Percentiles rank a stretch among this genome's conserved stretches.
Conservation (phyloP, 176 grass and related monocot genomes). For the Lolium rigidum region DNA sequence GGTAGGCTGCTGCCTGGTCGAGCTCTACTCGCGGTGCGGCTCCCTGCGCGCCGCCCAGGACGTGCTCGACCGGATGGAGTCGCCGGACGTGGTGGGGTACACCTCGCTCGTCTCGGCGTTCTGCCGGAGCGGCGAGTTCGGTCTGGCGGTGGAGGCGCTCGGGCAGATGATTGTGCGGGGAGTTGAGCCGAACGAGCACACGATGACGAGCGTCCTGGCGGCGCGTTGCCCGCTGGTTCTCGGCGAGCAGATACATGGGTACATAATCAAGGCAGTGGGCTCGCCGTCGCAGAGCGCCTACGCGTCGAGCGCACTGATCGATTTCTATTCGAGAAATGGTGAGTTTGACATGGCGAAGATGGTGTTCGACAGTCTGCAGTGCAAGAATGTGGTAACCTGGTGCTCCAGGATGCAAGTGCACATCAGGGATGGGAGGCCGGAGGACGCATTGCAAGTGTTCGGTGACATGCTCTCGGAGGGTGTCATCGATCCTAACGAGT, state of each 20-base stretch:
- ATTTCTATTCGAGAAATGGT: slow-evolving; percentile 69
- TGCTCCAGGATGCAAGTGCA: slow-evolving; percentile 76
- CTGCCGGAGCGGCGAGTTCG: slow-evolving; percentile 51
- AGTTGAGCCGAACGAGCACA: slow-evolving; percentile 74
- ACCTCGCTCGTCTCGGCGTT: slow-evolving; percentile 76
- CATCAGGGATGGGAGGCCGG: slow-evolving; percentile 46
- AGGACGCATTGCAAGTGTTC: slow-evolving; percentile 59
- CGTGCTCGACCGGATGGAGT: slow-evolving; percentile 54
- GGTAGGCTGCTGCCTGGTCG: slow-evolving; percentile 55
- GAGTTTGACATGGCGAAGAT: slow-evolving; percentile 33
- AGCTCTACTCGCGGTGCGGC: slow-evolving; percentile 68
- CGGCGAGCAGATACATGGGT: slow-evolving; percentile 73
- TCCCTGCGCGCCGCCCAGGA: slow-evolving; percentile 37
- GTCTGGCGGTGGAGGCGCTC: slow-evolving; percentile 41
- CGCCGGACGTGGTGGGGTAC: slow-evolving; percentile 67
- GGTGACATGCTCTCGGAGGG: slow-evolving; percentile 53
- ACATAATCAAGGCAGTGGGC: slow-evolving; percentile 64
- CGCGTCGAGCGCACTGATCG: slow-evolving; percentile 61
- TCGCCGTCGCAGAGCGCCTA: slow-evolving; percentile 48
- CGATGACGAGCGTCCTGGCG: slow-evolving; percentile 52
- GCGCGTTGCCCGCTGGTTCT: slow-evolving; percentile 47
- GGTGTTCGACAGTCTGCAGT: slow-evolving; percentile 57
- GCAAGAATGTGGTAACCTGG: slow-evolving; percentile 75
- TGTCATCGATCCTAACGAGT: slow-evolving; percentile 59
- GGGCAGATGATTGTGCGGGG: slow-evolving; percentile 50